Evolutionary conservation across 371 early-diverging fungal species (phyloP).

Genomic region (Basidiobolus meristosporus): DNA sequence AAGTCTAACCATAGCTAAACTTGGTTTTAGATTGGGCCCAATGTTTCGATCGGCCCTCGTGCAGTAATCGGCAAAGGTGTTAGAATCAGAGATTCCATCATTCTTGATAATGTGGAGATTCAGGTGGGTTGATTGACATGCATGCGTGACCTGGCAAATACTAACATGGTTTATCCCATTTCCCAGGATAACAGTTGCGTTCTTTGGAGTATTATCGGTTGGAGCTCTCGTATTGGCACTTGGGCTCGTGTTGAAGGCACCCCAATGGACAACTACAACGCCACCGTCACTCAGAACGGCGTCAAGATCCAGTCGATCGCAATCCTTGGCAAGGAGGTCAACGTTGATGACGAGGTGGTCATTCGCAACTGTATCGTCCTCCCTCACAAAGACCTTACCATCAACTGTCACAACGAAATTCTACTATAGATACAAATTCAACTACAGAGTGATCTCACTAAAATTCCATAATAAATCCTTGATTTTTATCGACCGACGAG

Average conservation of each 20-base stretch:
- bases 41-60: constrained; percentile 89
- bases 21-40: constrained; percentile 63
- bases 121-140: constrained; percentile 32
- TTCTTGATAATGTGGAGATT: constrained; percentile 88
- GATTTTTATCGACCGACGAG: too few species aligned
- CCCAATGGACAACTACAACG: constrained; percentile 30
- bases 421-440: constrained; percentile 50
- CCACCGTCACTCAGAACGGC: constrained; percentile 61
- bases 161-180: background rate
- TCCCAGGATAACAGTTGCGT: constrained; percentile 31
- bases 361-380: constrained; percentile 92
- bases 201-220: constrained; percentile 85
- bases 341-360: constrained; percentile 74
- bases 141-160: background rate
- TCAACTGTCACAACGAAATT: constrained; percentile 81
- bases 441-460: background rate
- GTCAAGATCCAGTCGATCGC: constrained; percentile 80
- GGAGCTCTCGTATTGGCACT: constrained; percentile 81
- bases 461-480: background rate
- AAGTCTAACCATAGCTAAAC: background rate
- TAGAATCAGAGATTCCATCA: constrained; percentile 82
- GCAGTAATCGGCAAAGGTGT: constrained; percentile 87
- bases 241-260: constrained; percentile 91
- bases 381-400: constrained; percentile 89
- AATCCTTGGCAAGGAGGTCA: constrained; percentile 80